Conservation (phyloP, 192 early-diverging fungal genomes). For the Rhizoclosmatium globosum region DNA sequence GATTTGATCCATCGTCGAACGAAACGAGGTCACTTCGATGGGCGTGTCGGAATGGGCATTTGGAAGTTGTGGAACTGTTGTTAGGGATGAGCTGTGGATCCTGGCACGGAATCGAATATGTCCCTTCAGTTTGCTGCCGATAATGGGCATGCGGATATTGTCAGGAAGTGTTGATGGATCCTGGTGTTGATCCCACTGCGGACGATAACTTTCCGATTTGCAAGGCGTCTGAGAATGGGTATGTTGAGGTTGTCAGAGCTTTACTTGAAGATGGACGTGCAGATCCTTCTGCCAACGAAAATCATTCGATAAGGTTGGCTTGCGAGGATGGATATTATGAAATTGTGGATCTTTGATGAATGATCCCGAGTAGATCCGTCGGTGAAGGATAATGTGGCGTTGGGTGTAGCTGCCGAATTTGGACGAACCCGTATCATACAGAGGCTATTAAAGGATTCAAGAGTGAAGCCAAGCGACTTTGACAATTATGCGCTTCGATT, state of each 20-base stretch:
- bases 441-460: too few relatives aligned
- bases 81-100: neutral
- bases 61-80: neutral
- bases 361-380: neutral
- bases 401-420: too few relatives aligned
- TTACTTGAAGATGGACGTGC: neutral
- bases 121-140: neutral
- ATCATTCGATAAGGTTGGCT: neutral
- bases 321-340: neutral
- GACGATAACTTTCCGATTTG: neutral
- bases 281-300: neutral
- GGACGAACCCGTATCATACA: too few relatives aligned
- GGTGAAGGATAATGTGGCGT: neutral
- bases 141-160: neutral
- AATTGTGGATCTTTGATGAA: neutral
- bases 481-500: too few relatives aligned
- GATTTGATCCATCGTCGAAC: neutral
- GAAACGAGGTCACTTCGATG: neutral
- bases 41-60: neutral
- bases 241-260: neutral
- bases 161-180: neutral
- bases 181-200: neutral
- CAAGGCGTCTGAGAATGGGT: neutral
- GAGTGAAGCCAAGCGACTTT: too few relatives aligned
- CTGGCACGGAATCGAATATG: neutral